Base-by-base conservation (phyloP, 2,329 filamentous ascomycete genomes). In the Neonectria punicea region DNA sequence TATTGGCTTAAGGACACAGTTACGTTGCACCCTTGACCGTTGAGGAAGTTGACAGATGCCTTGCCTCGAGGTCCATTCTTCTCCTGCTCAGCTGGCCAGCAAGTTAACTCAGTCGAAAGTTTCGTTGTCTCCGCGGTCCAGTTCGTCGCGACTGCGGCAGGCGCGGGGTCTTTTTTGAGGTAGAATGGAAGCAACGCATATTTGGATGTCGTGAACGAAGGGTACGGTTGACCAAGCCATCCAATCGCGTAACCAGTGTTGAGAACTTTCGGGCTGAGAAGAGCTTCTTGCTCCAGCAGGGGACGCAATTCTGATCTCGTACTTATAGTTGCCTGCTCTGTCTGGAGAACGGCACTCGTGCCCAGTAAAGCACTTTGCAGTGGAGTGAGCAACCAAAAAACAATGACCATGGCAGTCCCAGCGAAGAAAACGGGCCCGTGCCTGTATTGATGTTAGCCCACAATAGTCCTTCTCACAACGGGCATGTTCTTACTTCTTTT, bases 361-460 rank as follows among this genome's bases (percentile, higher is more conserved):
- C 84, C 83, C 5, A 90, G 84, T 0, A 89, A 81, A n/a, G 86
- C 83, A 28, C 85, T 82, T 69, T 89, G 86, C 0, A 85, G 68
- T 0, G 87, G 87, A 0, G 87, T 88, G 0, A 90, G 66, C 0
- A 82, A 76, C 84, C 85, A 89, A 3, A 86, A 85, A 0, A 89
- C 80, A 0, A 87, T 49, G 0, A 90, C 75, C 67, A 87, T 82
- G 0, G 82, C 78, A 0, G 79, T 76, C 0, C 85, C 84, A 0
- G 82, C 80, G 14, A 80, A 80, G 49, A 88, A 85, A 0, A 87
- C 84, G 0, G 80, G 68, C 87, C 86, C 89, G 55, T 90, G 86
- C 4, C 82, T 85, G 14, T 1, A 18, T 1, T 13, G 18, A 22
- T 6, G 34, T 64, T 7, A 67, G 58, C 32, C 14, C 22, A 39